These are phyloP conservation scores for Orbilia blumenaviensis DNA, from an alignment of 2,329 filamentous ascomycete genomes.

Conservation along the genomic window DNA sequence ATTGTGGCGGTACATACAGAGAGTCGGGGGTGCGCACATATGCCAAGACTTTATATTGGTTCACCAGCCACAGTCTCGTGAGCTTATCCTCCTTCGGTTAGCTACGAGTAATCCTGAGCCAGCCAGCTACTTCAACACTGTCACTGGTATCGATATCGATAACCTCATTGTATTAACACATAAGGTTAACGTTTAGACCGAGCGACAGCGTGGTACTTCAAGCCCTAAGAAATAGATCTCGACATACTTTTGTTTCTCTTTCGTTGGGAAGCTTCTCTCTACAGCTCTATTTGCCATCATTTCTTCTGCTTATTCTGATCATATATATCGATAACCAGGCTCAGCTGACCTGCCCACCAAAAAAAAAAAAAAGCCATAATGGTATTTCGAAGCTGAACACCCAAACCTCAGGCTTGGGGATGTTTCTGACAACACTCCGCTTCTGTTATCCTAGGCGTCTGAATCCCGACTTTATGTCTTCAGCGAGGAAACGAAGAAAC, in stretches of 20 bases:
- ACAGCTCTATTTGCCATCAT: too few species aligned
- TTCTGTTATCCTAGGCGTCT: conserved; percentile 67
- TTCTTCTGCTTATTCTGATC: too few species aligned
- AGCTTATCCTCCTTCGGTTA: conserved; percentile 1
- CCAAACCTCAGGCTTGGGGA: neutral
- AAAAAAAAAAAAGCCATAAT: too few species aligned
- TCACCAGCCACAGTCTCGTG: conserved; percentile 4
- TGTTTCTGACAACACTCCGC: conserved; percentile 22
- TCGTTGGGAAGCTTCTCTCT: too few species aligned
- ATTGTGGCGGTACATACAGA: neutral
- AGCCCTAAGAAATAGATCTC: neutral
- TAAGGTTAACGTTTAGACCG: too few species aligned
- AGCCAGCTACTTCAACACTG: too few species aligned
- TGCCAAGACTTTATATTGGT: too few species aligned
- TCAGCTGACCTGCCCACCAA: too few species aligned
- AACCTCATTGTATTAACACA: too few species aligned
- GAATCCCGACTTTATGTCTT: conserved; percentile 92
- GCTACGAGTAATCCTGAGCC: neutral
- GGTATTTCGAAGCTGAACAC: neutral
- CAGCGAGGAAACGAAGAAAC: conserved; percentile 85
- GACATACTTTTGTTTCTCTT: neutral
- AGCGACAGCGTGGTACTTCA: neutral
- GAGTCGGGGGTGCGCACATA: too few species aligned
- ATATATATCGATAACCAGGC: too few species aligned
- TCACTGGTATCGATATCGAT: neutral